Conservation (phyloP, 768 basidiomycete species). For the Fibroporia radiculosa region DNA sequence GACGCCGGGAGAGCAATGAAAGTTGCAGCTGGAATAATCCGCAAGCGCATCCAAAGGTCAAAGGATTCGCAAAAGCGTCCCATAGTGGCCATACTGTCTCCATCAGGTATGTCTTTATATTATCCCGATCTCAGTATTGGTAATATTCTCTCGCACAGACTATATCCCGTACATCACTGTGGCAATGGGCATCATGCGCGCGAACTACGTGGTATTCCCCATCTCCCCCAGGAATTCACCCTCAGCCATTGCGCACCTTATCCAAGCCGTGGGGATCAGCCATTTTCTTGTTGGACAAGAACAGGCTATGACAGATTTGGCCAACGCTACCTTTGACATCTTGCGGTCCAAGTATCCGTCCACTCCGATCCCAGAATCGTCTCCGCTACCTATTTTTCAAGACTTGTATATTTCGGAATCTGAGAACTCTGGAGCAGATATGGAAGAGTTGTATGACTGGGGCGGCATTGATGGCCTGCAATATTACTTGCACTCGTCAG, state of each 20-base stretch:
- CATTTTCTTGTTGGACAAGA: slow-evolving; percentile 25
- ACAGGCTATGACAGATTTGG: slow-evolving; percentile 16
- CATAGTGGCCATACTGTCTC: slow-evolving; percentile 20
- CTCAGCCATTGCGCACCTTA: slow-evolving; percentile 22
- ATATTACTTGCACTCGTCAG: slow-evolving; percentile 15
- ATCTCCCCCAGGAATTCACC: slow-evolving; percentile 28
- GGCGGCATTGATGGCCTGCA: slow-evolving; percentile 3
- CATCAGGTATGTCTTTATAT: slow-evolving; percentile 4
- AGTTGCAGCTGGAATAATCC: slow-evolving; percentile 17
- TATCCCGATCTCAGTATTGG: neutral
- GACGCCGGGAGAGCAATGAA: slow-evolving; percentile 21
- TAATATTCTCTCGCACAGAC: slow-evolving; percentile 15
- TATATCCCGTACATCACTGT: slow-evolving; percentile 14
- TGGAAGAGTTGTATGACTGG: neutral
- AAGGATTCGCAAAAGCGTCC: slow-evolving; percentile 9
- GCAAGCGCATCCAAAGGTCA: slow-evolving; percentile 5
- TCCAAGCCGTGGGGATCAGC: slow-evolving; percentile 13
- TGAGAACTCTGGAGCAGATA: neutral
- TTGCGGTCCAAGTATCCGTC: slow-evolving; percentile 8
- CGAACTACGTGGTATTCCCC: slow-evolving; percentile 22
- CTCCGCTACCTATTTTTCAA: slow-evolving; percentile 14
- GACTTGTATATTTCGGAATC: slow-evolving; percentile 5
- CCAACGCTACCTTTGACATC: slow-evolving; percentile 12
- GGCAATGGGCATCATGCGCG: slow-evolving; percentile 15
- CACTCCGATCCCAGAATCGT: neutral